phyloP scores from a whole-genome alignment of 2,329 filamentous ascomycete genomes.

The Lachnellula occidentalis region DNA sequence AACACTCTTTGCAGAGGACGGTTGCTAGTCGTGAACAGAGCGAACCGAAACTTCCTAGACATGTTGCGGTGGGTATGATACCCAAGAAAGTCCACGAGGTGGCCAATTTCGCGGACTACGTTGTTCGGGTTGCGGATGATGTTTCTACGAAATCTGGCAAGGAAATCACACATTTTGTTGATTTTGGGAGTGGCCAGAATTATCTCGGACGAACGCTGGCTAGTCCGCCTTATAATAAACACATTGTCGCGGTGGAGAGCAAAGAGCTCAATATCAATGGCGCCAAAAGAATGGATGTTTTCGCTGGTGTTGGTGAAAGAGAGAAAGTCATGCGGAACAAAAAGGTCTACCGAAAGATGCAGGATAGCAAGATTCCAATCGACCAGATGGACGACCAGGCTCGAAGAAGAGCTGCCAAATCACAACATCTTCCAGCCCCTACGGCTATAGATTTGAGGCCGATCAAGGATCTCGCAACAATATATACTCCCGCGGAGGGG shows the following conservation, averaged over 20 bases:
- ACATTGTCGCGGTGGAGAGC: conserved; percentile 88
- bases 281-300: conserved; percentile 77
- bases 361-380: conserved; percentile 32
- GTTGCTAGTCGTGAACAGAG: conserved; percentile 44
- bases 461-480: conserved; percentile 42
- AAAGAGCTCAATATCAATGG: conserved; percentile 80
- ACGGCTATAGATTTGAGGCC: conserved; percentile 43
- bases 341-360: conserved; percentile 57
- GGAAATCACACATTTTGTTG: conserved; percentile 78
- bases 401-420: conserved; percentile 33
- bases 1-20: conserved; percentile 59
- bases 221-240: conserved; percentile 75
- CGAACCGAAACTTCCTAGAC: conserved; percentile 56
- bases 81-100: conserved; percentile 96
- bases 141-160: conserved; percentile 53
- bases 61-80: conserved; percentile 86
- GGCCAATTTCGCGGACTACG: conserved; percentile 79
- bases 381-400: conserved; percentile 39
- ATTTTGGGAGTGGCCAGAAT: conserved; percentile 95
- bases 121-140: conserved; percentile 54
- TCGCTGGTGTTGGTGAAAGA: conserved; percentile 69
- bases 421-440: conserved; percentile 22
- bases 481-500: conserved; percentile 53
- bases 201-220: conserved; percentile 88
- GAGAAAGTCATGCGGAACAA: conserved; percentile 74